Conservation (phyloP, 1,139 yeast species). For the Yamadazyma jaroonii region DNA sequence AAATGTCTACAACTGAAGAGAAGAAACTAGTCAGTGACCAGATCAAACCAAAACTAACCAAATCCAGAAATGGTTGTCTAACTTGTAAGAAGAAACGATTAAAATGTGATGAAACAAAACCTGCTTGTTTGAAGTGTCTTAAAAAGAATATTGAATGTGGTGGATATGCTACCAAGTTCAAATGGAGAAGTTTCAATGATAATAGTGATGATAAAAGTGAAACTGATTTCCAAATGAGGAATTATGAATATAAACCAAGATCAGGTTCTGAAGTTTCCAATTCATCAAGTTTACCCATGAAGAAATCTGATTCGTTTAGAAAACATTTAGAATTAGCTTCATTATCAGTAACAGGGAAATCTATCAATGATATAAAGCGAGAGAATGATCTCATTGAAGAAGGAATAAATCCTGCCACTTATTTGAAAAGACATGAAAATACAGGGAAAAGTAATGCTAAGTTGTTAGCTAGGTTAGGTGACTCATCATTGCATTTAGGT, state of each 20-base stretch:
- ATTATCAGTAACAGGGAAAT: conserved; percentile 50
- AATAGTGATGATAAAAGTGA: not conserved
- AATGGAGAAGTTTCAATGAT: conserved; percentile 56
- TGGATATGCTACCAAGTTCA: conserved; percentile 62
- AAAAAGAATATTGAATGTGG: conserved; percentile 28
- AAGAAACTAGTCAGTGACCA: conserved; percentile 3
- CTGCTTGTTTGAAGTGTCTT: conserved; percentile 36
- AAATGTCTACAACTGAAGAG: conserved; percentile 4
- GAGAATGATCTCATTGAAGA: conserved; percentile 48
- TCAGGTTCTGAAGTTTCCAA: not conserved
- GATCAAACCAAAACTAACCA: conserved; percentile 12
- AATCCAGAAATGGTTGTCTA: conserved; percentile 30
- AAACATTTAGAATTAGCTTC: conserved; percentile 53
- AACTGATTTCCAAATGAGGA: not conserved
- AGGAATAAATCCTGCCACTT: conserved; percentile 45
- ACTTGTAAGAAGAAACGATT: conserved; percentile 30
- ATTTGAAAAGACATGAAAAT: conserved; percentile 11
- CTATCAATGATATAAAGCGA: conserved; percentile 45
- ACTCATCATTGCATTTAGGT: conserved; percentile 14
- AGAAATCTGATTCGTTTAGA: conserved; percentile 21
- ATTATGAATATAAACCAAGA: not conserved
- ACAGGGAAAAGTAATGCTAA: conserved; percentile 12
- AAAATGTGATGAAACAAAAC: conserved; percentile 48
- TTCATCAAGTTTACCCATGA: not conserved
- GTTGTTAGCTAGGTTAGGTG: conserved; percentile 15